phyloP scores from a whole-genome alignment of 352 stramenopile genomes.

The Globisporangium carolinianum region DNA sequence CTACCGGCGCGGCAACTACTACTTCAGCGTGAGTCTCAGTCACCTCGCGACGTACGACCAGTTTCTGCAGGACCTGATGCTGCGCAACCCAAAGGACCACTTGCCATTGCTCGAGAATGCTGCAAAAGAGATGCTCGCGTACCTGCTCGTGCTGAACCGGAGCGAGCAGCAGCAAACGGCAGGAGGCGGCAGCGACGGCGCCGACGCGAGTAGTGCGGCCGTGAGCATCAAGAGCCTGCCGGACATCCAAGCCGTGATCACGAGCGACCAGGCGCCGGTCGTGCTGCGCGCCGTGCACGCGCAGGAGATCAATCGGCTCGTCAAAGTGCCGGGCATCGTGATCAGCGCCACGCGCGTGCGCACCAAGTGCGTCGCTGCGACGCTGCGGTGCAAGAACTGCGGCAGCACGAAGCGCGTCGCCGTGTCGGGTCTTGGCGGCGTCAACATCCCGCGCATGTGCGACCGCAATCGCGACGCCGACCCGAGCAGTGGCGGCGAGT shows the following conservation, averaged over 20 bases:
- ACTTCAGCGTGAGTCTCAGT: constrained; percentile 85
- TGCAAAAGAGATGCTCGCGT: constrained; percentile 69
- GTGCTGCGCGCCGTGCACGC: constrained; percentile 80
- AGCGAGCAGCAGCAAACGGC: constrained; percentile 24
- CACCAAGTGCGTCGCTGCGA: constrained; percentile 90
- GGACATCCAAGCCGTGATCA: constrained; percentile 79
- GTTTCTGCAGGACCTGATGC: constrained; percentile 78
- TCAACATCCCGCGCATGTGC: constrained; percentile 84
- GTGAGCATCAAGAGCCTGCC: constrained; percentile 35
- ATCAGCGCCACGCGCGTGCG: constrained; percentile 92
- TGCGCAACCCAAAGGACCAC: constrained; percentile 81
- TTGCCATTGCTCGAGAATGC: constrained; percentile 81
- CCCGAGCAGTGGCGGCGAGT: constrained; percentile 72
- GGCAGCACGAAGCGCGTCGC: constrained; percentile 88
- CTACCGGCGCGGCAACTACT: constrained; percentile 64
- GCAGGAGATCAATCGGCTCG: constrained; percentile 85
- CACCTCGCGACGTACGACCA: constrained; percentile 76
- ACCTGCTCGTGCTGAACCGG: constrained; percentile 50
- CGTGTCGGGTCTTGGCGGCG: constrained; percentile 91
- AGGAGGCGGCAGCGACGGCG: constrained; percentile 11
- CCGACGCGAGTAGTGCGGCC: constrained; percentile 5
- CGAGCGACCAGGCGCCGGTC: constrained; percentile 64
- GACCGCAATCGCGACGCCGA: constrained; percentile 84
- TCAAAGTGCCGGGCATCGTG: constrained; percentile 95
- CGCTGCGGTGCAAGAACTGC: constrained; percentile 86